Evolutionary conservation across 2,329 filamentous ascomycete species (phyloP).

Genomic region (Thyridium curvatum): DNA sequence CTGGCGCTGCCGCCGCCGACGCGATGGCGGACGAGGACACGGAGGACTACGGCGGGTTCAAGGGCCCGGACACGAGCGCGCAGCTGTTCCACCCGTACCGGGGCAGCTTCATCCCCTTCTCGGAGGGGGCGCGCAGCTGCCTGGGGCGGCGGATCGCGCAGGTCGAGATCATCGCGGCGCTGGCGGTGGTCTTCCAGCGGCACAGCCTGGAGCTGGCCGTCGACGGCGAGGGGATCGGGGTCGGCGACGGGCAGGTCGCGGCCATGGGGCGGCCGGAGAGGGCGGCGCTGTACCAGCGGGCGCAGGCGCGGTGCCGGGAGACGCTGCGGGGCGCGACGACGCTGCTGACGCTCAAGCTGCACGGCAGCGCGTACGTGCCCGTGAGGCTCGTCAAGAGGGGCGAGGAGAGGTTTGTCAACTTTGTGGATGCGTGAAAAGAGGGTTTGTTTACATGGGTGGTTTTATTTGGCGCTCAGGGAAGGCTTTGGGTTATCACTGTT

Average conservation of each 20-base stretch:
- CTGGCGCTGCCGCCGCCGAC: slow-evolving; percentile 12
- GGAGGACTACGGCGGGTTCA: slow-evolving; percentile 52
- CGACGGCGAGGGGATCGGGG: slow-evolving; percentile 38
- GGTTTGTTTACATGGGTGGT: too few relatives aligned
- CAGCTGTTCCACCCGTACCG: slow-evolving; percentile 52
- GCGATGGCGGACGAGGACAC: slow-evolving; percentile 25
- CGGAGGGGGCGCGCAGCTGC: slow-evolving; percentile 51
- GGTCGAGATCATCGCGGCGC: slow-evolving; percentile 49
- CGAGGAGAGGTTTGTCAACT: slow-evolving; percentile 57
- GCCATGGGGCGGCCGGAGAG: slow-evolving; percentile 39
- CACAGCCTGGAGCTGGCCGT: slow-evolving; percentile 68
- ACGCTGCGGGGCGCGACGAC: slow-evolving; percentile 49
- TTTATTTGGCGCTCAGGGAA: too few relatives aligned
- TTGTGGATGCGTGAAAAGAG: slow-evolving; percentile 15
- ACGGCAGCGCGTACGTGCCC: slow-evolving; percentile 52
- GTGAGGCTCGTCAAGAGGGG: slow-evolving; percentile 64
- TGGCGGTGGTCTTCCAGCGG: slow-evolving; percentile 48
- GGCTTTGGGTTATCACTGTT: too few relatives aligned
- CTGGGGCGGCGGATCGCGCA: slow-evolving; percentile 53
- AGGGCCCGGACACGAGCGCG: slow-evolving; percentile 54
- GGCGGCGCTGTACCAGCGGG: slow-evolving; percentile 52
- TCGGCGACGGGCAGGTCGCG: slow-evolving; percentile 43
- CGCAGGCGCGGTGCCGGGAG: slow-evolving; percentile 45
- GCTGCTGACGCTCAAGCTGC: slow-evolving; percentile 68
- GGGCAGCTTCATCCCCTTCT: slow-evolving; percentile 54